These are phyloP conservation scores for Metschnikowia dekortorum DNA, from an alignment of 805 yeast species.

Conservation along the genomic window DNA sequence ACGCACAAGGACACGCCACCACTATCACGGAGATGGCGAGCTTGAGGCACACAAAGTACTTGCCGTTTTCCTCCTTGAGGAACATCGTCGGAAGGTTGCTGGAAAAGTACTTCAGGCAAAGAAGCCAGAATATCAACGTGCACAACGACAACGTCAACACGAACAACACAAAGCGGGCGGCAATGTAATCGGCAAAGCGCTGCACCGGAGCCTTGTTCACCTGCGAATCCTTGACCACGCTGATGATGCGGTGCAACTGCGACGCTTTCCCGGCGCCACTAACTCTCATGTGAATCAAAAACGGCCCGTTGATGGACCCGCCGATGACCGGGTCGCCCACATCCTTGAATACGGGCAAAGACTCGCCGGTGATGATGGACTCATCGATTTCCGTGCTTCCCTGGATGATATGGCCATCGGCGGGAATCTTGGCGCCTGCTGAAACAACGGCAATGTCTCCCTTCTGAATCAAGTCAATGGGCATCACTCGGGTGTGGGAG, in stretches of 20 bases:
- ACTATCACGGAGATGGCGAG: constrained; percentile 89
- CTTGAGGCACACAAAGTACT: constrained; percentile 63
- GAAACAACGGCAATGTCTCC: constrained; percentile 72
- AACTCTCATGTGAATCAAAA: constrained; percentile 65
- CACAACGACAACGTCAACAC: constrained; percentile 56
- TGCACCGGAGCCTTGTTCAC: constrained; percentile 87
- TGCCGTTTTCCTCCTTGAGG: constrained; percentile 45
- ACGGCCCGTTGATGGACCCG: constrained; percentile 85
- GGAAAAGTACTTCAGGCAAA: constrained; percentile 22
- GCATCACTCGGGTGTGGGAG: constrained; percentile 45
- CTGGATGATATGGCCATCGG: constrained; percentile 76
- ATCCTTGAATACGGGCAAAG: constrained; percentile 64
- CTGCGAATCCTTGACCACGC: constrained; percentile 86
- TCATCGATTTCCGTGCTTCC: constrained; percentile 89
- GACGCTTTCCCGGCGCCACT: constrained; percentile 76
- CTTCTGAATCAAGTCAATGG: constrained; percentile 72
- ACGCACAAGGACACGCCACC: constrained; percentile 98
- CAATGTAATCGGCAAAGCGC: constrained; percentile 77
- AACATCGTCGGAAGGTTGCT: constrained; percentile 46
- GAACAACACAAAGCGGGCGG: constrained; percentile 79
- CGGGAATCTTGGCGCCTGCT: constrained; percentile 88
- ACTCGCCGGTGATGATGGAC: constrained; percentile 88
- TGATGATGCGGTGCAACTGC: constrained; percentile 80
- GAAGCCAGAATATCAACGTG: constrained; percentile 52
- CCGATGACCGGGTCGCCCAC: constrained; percentile 69